Evolutionary conservation across 345 rosid species (phyloP), one percentile per base, ranked within the genome.

Genomic region (Diplotaxis tenuifolia): DNA sequence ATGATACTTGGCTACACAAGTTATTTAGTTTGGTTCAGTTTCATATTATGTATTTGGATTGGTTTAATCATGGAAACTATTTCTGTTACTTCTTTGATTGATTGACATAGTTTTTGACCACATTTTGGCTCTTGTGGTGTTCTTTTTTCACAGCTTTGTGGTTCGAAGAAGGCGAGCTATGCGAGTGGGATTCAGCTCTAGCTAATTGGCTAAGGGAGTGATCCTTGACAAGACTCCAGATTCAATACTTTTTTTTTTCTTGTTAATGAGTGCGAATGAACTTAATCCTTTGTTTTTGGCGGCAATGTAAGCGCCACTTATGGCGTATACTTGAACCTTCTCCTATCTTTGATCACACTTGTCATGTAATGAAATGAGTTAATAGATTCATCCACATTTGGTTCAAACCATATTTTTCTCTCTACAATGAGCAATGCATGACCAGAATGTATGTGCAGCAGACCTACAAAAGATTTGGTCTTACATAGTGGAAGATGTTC

Each of bases 101-200:
- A 29, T 59, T 29, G 2, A 59, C n/a, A 28, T 15, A 4, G 38
- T 21, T 53, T 16, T 8, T 50, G 25, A 9, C 7, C 57, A 9
- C n/a, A 53, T 4, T 20, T 34, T 38, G 19, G 8, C 40, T 22
- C 54, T 18, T 67, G 71, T 70, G 61, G 49, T 67, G 72, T 54
- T 42, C 53, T 60, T 34, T 64, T 76, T 56, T 31, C 58, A 11
- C 84, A 94, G 97, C 73, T 50, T 83, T 94, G 12, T 94, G 98
- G 98, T 94, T 94, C 75, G 84, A 91, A 81, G 97, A 89, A 74
- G 95, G 89, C 14, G 98, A 94, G 65, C 15, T 89, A 50, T 89
- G 91, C 74, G 65, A 83, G 72, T 94, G 96, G 98, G 85, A 93
- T 64, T 85, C 96, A 9, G 68, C 55, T 45, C 20, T 65, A 6